These are phyloP conservation scores for Thermomyces lanuginosus DNA, from an alignment of 2,329 filamentous ascomycete species.

Conservation along the genomic window DNA sequence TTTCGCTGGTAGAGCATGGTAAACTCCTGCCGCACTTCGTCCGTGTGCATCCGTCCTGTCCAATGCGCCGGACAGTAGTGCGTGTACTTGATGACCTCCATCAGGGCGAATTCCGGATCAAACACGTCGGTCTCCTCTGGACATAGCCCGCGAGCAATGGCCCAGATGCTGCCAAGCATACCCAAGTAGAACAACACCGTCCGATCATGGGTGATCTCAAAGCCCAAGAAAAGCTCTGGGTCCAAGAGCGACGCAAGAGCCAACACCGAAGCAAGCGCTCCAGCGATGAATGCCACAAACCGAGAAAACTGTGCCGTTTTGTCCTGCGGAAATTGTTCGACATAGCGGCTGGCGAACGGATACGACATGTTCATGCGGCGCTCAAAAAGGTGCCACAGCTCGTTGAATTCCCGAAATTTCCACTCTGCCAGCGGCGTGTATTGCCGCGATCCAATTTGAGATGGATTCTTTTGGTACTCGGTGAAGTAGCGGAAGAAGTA, in stretches of 20 bases:
- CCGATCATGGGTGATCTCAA: slow-evolving; percentile 77
- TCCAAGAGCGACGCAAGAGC: slow-evolving; percentile 74
- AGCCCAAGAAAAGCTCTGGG: slow-evolving; percentile 75
- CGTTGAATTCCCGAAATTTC: slow-evolving; percentile 98
- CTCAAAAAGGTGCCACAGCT: slow-evolving; percentile 80
- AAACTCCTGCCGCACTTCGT: slow-evolving; percentile 85
- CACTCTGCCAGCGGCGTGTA: slow-evolving; percentile 91
- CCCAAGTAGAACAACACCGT: slow-evolving; percentile 85
- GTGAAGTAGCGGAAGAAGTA: slow-evolving; percentile 95
- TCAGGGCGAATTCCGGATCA: slow-evolving; percentile 77
- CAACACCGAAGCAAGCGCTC: slow-evolving; percentile 72
- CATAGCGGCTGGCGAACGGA: slow-evolving; percentile 77
- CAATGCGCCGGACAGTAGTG: slow-evolving; percentile 84
- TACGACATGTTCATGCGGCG: slow-evolving; percentile 87
- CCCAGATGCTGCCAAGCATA: slow-evolving; percentile 68
- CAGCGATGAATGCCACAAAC: slow-evolving; percentile 74
- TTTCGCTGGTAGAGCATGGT: slow-evolving; percentile 82
- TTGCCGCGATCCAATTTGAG: slow-evolving; percentile 68
- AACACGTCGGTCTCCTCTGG: slow-evolving; percentile 81
- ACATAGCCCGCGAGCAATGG: slow-evolving; percentile 63
- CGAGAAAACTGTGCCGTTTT: slow-evolving; percentile 74
- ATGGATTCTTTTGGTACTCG: slow-evolving; percentile 88
- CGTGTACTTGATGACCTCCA: slow-evolving; percentile 79
- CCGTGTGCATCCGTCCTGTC: slow-evolving; percentile 78
- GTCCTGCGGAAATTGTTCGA: slow-evolving; percentile 92